Evolutionary conservation across 805 yeast species (phyloP), one percentile per base, ranked within the genome.

Genomic region (Candida glaebosa): DNA sequence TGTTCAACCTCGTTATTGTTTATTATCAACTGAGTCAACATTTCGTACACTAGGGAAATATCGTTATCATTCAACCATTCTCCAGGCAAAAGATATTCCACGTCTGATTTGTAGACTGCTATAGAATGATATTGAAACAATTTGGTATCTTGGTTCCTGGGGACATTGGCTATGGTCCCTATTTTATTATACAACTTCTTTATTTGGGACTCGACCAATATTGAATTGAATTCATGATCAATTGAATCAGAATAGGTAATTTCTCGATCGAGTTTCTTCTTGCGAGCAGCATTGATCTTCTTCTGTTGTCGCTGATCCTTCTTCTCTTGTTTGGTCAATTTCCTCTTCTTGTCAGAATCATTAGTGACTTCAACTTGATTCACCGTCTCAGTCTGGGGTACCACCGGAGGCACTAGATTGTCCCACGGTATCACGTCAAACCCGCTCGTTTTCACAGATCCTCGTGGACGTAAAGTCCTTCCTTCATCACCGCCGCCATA

Each of bases 41-140:
- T 70, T 53, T 82, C 88, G 57, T 71, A 85, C 15, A 82, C 60
- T 41, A 83, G 76, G 0, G 84, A 66, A 30, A 85, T 73, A 49
- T 82, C 78, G 51, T 82, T 82, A 53, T 84, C 91, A 51, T 81
- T 82, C 22, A 85, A 62, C 91, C 93, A 85, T 53, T 82, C 83
- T 26, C 76, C 84, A 15, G 82, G 80, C 38, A 69, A 63, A 12
- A 85, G 58, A 49, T 77, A 81, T 34, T 63, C 66, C 7, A 83
- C 47, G 53, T 86, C 93, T 17, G 75, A 76, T 40, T 70, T 67
- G 51, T 79, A 79, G 2, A 84, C 59, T 1, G 84, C 73, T 6
- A 81, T 71, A 46, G 82, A 82, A 40, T 75, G 74, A 50, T 71
- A 77, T 45, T 78, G 79, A 18, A 76, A 55, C 2, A 76, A 49